Conservation (phyloP, 2,329 filamentous ascomycete species). For the Ophioceras dolichostomum region DNA sequence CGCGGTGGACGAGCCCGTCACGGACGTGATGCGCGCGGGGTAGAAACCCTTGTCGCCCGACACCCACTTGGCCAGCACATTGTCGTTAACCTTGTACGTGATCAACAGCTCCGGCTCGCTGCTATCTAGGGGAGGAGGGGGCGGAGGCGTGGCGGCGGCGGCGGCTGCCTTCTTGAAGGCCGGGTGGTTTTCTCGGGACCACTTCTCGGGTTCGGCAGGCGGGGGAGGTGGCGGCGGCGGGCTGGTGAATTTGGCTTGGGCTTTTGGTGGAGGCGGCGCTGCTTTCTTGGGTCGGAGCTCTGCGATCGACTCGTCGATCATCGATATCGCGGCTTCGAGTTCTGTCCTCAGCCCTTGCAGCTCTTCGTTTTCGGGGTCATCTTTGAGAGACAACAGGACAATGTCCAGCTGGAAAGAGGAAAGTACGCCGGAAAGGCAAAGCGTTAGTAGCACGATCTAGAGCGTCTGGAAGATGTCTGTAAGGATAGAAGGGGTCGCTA, state of each 20-base stretch:
- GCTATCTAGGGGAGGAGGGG: neutral
- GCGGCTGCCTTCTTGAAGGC: slow-evolving; percentile 51
- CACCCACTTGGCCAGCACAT: slow-evolving; percentile 79
- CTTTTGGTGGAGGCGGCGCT: slow-evolving; percentile 24
- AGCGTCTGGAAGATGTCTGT: neutral
- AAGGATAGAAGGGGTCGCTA: slow-evolving; percentile 9
- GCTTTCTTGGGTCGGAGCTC: slow-evolving; percentile 54
- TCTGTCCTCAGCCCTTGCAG: slow-evolving; percentile 67
- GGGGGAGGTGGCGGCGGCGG: slow-evolving; percentile 23
- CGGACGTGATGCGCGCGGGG: slow-evolving; percentile 81
- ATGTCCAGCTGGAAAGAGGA: slow-evolving; percentile 54
- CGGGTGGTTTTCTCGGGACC: slow-evolving; percentile 70
- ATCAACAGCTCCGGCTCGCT: neutral
- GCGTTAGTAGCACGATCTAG: neutral
- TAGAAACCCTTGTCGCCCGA: slow-evolving; percentile 86
- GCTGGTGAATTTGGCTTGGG: slow-evolving; percentile 17
- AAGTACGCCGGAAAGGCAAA: too few relatives aligned
- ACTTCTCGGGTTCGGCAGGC: slow-evolving; percentile 52
- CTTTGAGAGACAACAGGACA: slow-evolving; percentile 61
- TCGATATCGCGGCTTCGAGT: slow-evolving; percentile 68
- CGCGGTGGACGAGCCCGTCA: slow-evolving; percentile 81
- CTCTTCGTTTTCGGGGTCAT: slow-evolving; percentile 70
- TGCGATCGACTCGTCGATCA: slow-evolving; percentile 69
- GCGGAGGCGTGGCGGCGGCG: slow-evolving; percentile 11
- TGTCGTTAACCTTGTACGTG: slow-evolving; percentile 74